Percentiles rank a stretch among this genome's conserved stretches.
phyloP scores from a whole-genome alignment of 352 stramenopile genomes.

The Pythium chondricola region DNA sequence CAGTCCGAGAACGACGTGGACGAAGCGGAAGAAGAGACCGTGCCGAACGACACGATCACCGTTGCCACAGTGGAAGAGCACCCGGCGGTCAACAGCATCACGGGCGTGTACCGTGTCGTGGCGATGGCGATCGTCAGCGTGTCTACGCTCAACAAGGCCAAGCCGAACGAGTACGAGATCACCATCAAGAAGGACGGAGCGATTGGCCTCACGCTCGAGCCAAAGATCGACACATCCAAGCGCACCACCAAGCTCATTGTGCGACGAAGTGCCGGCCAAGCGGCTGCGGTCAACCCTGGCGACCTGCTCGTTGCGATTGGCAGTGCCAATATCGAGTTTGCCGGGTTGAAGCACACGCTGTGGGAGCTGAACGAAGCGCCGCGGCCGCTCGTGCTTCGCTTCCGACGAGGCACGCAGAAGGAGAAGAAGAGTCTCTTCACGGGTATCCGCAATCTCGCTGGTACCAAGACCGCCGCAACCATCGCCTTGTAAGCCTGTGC shows the following conservation, averaged over 20 bases:
- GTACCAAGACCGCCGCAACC: slow-evolving; percentile 12
- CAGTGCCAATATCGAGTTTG: slow-evolving; percentile 80
- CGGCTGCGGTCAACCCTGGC: slow-evolving; percentile 68
- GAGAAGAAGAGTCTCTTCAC: slow-evolving; percentile 77
- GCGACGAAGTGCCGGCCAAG: slow-evolving; percentile 59
- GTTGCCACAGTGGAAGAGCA: slow-evolving; percentile 60
- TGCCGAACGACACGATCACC: slow-evolving; percentile 69
- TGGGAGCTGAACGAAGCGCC: slow-evolving; percentile 78
- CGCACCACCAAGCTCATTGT: slow-evolving; percentile 70
- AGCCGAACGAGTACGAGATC: slow-evolving; percentile 81
- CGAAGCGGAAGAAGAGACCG: slow-evolving; percentile 38
- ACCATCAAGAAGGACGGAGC: slow-evolving; percentile 45
- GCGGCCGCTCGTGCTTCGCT: slow-evolving; percentile 69
- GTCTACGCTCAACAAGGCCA: slow-evolving; percentile 62
- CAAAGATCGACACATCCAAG: slow-evolving; percentile 30
- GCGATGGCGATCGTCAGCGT: slow-evolving; percentile 76
- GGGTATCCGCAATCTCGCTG: slow-evolving; percentile 29
- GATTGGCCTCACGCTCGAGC: slow-evolving; percentile 57
- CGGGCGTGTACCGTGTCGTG: slow-evolving; percentile 74
- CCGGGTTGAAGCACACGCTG: slow-evolving; percentile 77
- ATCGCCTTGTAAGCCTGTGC: slow-evolving; percentile 17
- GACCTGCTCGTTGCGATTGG: slow-evolving; percentile 78
- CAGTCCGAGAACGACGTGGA: slow-evolving; percentile 35
- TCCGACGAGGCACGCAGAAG: slow-evolving; percentile 69
- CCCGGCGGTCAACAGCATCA: slow-evolving; percentile 70